Evolutionary conservation across 805 yeast species (phyloP).

Genomic region (Soucietia sequanensis): DNA sequence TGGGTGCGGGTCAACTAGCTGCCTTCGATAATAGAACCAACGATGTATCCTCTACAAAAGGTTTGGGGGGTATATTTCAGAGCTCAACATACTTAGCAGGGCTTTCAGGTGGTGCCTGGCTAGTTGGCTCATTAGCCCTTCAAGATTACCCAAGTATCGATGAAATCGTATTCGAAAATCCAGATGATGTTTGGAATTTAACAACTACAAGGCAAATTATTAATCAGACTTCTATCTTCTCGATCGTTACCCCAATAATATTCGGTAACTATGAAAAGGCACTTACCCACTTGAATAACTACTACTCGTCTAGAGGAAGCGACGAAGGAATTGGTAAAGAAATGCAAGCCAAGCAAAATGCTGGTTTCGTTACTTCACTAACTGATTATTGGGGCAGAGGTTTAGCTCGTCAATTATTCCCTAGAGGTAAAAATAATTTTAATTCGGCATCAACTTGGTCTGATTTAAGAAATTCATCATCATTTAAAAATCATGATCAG

Average conservation of each 20-base stretch:
- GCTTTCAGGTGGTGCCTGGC: conserved; percentile 84
- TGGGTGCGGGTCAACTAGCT: conserved; percentile 80
- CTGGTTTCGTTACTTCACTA: conserved; percentile 66
- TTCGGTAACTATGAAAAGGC: conserved; percentile 22
- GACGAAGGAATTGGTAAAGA: conserved; percentile 51
- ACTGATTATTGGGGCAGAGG: conserved; percentile 84
- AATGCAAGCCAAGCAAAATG: conserved; percentile 42
- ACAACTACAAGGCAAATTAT: conserved; percentile 27
- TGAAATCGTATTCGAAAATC: conserved; percentile 42
- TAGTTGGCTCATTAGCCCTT: conserved; percentile 62
- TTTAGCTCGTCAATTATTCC: conserved; percentile 64
- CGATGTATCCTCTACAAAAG: conserved; percentile 43
- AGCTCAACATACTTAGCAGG: conserved; percentile 71
- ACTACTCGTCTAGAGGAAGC: conserved; percentile 27
- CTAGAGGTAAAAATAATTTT: conserved; percentile 21
- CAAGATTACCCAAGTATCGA: conserved; percentile 75
- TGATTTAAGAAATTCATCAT: conserved; percentile 24
- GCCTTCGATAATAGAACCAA: conserved; percentile 75
- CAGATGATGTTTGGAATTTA: conserved; percentile 35
- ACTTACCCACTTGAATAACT: conserved; percentile 28
- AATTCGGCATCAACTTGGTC: conserved; percentile 30
- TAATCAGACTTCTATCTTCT: conserved; percentile 17
- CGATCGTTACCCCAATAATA: conserved; percentile 19
- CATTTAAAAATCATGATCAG: conserved; percentile 35
- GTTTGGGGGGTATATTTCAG: conserved; percentile 74